Percentiles rank a stretch among this genome's conserved stretches.
These are phyloP conservation scores for Colletotrichum australisinense DNA, from an alignment of 2,329 filamentous ascomycete species.

Conservation along the genomic window DNA sequence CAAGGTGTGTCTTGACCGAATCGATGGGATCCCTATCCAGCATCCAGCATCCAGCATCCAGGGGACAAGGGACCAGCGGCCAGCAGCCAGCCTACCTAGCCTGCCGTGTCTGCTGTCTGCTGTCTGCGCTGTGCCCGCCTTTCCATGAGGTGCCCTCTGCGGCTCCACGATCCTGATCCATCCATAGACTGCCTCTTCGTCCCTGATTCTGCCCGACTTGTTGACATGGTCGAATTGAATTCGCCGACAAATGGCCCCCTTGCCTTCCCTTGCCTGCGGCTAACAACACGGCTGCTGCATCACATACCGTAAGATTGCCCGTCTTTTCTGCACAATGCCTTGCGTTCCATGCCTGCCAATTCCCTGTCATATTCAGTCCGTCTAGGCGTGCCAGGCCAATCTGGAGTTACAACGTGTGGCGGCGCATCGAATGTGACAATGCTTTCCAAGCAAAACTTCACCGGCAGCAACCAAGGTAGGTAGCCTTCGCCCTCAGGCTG, in stretches of 20 bases:
- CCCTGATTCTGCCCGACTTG: not conserved
- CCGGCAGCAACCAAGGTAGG: not conserved
- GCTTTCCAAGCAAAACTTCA: slow-evolving; percentile 1
- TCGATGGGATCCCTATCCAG: not conserved
- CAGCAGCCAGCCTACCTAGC: not conserved
- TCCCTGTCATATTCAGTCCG: not conserved
- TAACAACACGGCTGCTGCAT: slow-evolving; percentile 1
- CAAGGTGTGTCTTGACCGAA: not conserved
- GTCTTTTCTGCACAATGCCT: not conserved
- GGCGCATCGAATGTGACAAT: not conserved
- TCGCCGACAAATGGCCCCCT: not conserved
- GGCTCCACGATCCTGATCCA: not conserved
- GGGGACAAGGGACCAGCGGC: not conserved
- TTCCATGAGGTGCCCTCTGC: not conserved
- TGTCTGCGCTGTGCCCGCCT: not conserved
- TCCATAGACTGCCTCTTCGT: not conserved
- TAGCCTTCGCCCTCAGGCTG: not conserved
- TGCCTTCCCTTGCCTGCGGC: not conserved
- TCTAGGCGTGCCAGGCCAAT: not conserved
- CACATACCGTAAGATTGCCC: not conserved
- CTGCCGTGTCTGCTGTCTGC: too few species aligned
- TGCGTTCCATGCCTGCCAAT: not conserved
- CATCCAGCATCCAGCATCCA: not conserved
- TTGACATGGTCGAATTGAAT: not conserved
- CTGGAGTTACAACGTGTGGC: slow-evolving; percentile 5